Conservation (phyloP, 2,329 filamentous ascomycete species). For the Arthrobotrys iridis region DNA sequence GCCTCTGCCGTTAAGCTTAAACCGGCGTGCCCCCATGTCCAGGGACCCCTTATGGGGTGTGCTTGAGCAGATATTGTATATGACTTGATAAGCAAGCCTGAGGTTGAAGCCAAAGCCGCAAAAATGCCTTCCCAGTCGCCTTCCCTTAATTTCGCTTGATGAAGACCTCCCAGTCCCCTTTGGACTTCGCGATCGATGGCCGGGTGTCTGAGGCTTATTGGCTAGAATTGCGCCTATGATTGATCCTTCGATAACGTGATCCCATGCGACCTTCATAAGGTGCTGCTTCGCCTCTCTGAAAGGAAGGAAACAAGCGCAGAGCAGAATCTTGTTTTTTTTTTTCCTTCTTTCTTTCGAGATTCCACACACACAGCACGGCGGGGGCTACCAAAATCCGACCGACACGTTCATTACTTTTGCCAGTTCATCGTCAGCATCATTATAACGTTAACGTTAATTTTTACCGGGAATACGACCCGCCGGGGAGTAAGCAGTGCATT, state of each 20-base stretch:
- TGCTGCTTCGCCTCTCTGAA: slow-evolving; percentile 20
- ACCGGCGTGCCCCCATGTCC: too few species aligned
- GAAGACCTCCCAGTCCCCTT: slow-evolving; percentile 20
- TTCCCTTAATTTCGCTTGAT: slow-evolving; percentile 41
- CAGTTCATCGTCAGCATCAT: neutral
- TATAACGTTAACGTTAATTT: too few species aligned
- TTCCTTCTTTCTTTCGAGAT: neutral
- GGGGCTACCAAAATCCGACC: slow-evolving; percentile 5
- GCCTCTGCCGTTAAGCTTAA: slow-evolving; percentile 10
- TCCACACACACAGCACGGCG: slow-evolving; percentile 10
- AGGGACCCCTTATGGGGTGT: neutral
- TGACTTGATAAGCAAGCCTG: neutral
- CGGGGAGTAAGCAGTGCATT: neutral
- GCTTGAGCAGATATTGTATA: neutral
- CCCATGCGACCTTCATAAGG: neutral
- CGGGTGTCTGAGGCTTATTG: slow-evolving; percentile 15
- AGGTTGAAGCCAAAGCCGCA: slow-evolving; percentile 34
- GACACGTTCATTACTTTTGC: slow-evolving; percentile 8
- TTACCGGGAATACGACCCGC: neutral
- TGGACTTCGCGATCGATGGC: neutral
- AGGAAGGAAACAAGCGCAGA: neutral
- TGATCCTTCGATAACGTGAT: slow-evolving; percentile 30
- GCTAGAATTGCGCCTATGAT: neutral
- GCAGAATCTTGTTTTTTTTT: neutral
- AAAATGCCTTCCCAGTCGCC: slow-evolving; percentile 31